Conservation (phyloP, 2,329 filamentous ascomycete species). For the Coleophoma crateriformis region DNA sequence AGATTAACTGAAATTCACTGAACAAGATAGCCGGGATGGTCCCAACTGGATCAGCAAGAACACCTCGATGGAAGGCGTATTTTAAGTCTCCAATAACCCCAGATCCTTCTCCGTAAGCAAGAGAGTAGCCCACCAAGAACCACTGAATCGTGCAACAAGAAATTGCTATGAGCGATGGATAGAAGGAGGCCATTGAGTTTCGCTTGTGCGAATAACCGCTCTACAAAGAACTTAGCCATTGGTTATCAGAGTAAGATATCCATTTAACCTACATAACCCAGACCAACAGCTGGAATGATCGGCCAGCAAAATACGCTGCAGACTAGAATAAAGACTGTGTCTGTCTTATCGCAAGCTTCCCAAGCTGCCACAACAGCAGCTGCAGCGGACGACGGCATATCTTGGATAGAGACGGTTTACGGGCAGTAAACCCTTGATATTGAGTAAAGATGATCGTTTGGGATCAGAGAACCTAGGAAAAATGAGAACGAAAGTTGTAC, state of each 20-base stretch:
- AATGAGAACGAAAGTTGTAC: not conserved
- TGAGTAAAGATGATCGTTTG: not conserved
- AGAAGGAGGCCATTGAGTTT: constrained; percentile 55
- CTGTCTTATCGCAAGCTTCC: constrained; percentile 45
- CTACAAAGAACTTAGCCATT: not conserved
- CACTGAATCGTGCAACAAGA: constrained; percentile 46
- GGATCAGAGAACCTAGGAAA: not conserved
- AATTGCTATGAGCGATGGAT: constrained; percentile 53
- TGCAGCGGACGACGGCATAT: constrained; percentile 4
- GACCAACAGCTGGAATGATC: constrained; percentile 61
- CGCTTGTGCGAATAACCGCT: constrained; percentile 55
- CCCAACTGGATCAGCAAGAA: constrained; percentile 53
- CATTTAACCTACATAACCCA: constrained; percentile 43
- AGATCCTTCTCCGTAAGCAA: constrained; percentile 53
- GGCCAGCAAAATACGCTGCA: constrained; percentile 57
- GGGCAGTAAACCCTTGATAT: too few relatives aligned
- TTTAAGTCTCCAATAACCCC: constrained; percentile 56
- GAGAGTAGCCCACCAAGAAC: constrained; percentile 59
- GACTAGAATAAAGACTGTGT: constrained; percentile 48
- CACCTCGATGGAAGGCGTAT: constrained; percentile 55
- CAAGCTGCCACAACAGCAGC: constrained; percentile 37
- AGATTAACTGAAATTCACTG: constrained; percentile 59
- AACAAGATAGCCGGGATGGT: constrained; percentile 60
- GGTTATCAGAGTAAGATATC: not conserved
- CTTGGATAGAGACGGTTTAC: too few relatives aligned